phyloP scores from a whole-genome alignment of 495 filamentous ascomycete species.

The Aspergillus conjunctus region DNA sequence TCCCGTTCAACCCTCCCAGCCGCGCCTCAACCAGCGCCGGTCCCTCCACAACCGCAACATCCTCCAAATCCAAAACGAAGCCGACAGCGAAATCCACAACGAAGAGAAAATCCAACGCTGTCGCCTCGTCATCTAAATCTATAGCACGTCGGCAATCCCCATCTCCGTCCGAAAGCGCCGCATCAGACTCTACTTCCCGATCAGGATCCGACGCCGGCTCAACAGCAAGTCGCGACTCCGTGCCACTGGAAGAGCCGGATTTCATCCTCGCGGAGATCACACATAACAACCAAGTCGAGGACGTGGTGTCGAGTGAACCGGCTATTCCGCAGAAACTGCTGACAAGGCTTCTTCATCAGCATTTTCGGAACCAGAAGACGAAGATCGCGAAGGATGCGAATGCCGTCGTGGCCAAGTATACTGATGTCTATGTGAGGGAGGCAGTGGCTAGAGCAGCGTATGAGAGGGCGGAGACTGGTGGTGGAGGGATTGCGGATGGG shows the following conservation, averaged over 20 bases:
- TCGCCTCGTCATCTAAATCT: conserved; percentile 15
- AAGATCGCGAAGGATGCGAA: conserved; percentile 81
- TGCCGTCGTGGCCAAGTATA: conserved; percentile 76
- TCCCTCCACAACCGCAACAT: conserved; percentile 15
- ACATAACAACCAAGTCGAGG: conserved; percentile 29
- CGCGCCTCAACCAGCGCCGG: conserved; percentile 32
- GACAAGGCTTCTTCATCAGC: conserved; percentile 72
- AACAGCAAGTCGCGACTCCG: conserved; percentile 16
- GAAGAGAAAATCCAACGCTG: conserved; percentile 21
- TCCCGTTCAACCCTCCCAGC: conserved; percentile 56
- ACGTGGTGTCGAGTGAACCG: conserved; percentile 44
- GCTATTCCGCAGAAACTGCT: conserved; percentile 75
- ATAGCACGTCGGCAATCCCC: conserved; percentile 6
- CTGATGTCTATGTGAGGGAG: conserved; percentile 91
- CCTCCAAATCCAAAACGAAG: conserved; percentile 23
- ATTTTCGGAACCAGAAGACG: conserved; percentile 69
- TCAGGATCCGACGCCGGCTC: conserved; percentile 27
- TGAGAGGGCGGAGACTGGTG: conserved; percentile 57
- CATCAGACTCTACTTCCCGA: conserved; percentile 14
- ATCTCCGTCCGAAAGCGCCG: neutral
- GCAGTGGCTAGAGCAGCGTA: conserved; percentile 79
- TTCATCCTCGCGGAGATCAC: conserved; percentile 53
- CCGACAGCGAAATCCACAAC: conserved; percentile 18
- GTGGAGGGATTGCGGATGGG: conserved; percentile 47
- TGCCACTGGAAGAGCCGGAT: conserved; percentile 37